Evolutionary conservation across 306 rosid genomes (phyloP).

Genomic region (Lablab purpureus): DNA sequence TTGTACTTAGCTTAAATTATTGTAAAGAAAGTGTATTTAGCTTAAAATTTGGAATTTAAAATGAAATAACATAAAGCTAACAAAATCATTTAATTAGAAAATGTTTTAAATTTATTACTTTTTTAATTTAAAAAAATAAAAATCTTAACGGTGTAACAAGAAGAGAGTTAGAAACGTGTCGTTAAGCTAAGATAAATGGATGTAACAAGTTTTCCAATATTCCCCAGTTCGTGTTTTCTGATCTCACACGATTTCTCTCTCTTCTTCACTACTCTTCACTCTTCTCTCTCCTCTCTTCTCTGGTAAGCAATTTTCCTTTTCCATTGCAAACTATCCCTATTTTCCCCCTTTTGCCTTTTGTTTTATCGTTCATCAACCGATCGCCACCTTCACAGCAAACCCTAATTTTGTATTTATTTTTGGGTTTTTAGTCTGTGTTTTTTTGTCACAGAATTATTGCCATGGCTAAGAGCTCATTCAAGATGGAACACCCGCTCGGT

Average conservation of each 20-base stretch:
- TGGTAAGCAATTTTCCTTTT: constrained; percentile 13
- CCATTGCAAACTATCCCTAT: background rate
- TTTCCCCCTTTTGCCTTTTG: background rate
- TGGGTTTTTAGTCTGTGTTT: background rate
- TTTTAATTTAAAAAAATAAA: background rate
- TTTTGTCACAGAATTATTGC: constrained; percentile 44
- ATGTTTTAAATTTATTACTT: background rate
- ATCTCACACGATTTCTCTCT: background rate
- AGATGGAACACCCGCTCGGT: constrained; percentile 63
- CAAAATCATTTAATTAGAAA: background rate
- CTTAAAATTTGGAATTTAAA: background rate
- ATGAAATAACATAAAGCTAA: background rate
- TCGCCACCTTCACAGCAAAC: constrained; percentile 28
- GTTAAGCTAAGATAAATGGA: background rate
- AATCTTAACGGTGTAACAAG: background rate
- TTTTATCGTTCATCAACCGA: background rate
- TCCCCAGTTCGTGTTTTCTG: background rate
- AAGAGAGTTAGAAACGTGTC: constrained; percentile 34
- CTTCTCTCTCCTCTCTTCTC: background rate
- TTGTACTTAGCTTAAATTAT: no score
- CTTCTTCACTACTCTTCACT: background rate
- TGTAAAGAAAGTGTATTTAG: no score
- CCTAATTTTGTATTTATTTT: constrained; percentile 32
- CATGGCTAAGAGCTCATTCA: constrained; percentile 62
- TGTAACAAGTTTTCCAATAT: background rate